These are phyloP conservation scores for Paracoccidioides lutzii DNA, from an alignment of 2,329 filamentous ascomycete species.

Conservation along the genomic window DNA sequence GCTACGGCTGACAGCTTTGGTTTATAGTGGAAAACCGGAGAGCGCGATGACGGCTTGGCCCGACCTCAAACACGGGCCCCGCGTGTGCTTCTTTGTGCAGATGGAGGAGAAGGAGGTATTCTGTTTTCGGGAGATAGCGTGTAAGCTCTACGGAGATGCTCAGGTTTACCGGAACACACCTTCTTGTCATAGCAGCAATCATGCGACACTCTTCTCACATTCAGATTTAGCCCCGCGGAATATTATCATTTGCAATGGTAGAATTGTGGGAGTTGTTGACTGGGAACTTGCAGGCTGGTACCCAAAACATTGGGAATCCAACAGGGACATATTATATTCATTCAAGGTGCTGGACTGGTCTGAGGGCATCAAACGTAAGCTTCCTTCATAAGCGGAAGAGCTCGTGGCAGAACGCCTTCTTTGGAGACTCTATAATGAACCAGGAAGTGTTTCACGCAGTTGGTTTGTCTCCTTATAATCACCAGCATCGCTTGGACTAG, in stretches of 20 bases:
- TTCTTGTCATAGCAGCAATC: no score
- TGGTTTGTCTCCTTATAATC: constrained; percentile 6
- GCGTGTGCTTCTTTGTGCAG: no score
- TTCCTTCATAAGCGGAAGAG: constrained; percentile 10
- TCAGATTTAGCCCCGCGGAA: constrained; percentile 16
- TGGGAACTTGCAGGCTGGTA: constrained; percentile 17
- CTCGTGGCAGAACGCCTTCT: constrained; percentile 9
- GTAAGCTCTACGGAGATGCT: no score
- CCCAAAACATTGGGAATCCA: constrained; percentile 15
- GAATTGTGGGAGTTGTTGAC: constrained; percentile 15
- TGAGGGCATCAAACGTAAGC: constrained; percentile 6
- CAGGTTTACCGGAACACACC: no score
- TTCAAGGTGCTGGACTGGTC: constrained; percentile 9
- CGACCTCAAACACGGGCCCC: no score
- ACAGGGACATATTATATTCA: constrained; percentile 11
- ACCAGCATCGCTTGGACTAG: constrained; percentile 5
- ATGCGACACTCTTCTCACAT: no score
- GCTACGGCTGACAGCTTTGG: no score
- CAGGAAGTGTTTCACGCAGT: constrained; percentile 7
- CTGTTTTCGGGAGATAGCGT: no score
- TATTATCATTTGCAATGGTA: constrained; percentile 13
- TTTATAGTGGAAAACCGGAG: no score
- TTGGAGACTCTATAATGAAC: constrained; percentile 10
- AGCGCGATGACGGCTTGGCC: no score
- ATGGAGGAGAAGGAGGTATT: no score